Conservation (phyloP, 208 protist species). For the Wallacemonas collosoma region DNA sequence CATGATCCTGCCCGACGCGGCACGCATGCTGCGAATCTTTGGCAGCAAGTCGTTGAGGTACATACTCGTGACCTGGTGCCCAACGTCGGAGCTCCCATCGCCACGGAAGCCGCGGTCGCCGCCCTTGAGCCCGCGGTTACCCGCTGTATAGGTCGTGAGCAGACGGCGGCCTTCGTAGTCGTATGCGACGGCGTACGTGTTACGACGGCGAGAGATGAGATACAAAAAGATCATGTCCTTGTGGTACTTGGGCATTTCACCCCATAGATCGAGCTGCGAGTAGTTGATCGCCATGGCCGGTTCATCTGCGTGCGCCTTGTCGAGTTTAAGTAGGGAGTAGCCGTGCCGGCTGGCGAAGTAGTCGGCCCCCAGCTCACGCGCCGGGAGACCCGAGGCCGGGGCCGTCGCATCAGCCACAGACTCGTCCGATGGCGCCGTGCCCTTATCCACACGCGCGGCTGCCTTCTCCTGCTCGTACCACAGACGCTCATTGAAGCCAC, state of each 20-base stretch:
- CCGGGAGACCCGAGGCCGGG: constrained; percentile 32
- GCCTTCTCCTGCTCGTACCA: constrained; percentile 78
- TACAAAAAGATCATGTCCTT: constrained; percentile 87
- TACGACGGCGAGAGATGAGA: constrained; percentile 80
- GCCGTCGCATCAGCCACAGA: background rate
- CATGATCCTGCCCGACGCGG: constrained; percentile 48
- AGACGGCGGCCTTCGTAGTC: constrained; percentile 83
- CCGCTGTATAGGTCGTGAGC: constrained; percentile 80
- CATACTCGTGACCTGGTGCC: constrained; percentile 88
- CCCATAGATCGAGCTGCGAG: constrained; percentile 85
- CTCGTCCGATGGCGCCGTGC: background rate
- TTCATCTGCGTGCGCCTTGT: constrained; percentile 13
- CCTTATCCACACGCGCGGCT: constrained; percentile 18
- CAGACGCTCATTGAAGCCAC: constrained; percentile 76
- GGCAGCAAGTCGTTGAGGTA: constrained; percentile 87
- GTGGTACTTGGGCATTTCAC: constrained; percentile 89
- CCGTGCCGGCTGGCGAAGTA: constrained; percentile 84
- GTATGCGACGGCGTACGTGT: constrained; percentile 90
- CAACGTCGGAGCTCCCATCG: constrained; percentile 84
- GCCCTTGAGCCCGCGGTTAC: constrained; percentile 86
- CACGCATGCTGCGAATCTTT: constrained; percentile 69
- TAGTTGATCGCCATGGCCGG: constrained; percentile 48
- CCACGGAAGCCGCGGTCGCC: constrained; percentile 84
- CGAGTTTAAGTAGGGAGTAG: constrained; percentile 74
- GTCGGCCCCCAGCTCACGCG: constrained; percentile 70